A percentile compares a stretch with the other conserved stretches of the same genome.
phyloP scores from a whole-genome alignment of 139 green algal species.

The Micractinium sp. region DNA sequence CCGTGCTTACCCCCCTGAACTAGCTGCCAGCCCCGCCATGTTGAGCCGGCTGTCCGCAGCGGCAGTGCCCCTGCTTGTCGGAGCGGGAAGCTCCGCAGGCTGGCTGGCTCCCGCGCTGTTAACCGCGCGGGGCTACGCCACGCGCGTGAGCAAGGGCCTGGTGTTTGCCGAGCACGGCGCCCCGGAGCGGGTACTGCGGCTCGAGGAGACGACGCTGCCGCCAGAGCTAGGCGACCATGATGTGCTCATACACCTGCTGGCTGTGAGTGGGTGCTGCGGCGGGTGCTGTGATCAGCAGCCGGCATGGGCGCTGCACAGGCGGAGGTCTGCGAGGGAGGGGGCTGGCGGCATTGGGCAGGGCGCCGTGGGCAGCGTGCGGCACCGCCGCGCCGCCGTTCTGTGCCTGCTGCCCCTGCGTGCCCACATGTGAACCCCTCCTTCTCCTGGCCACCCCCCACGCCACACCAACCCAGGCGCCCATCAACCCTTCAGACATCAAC shows the following conservation, averaged over 20 bases:
- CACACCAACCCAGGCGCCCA: slow-evolving; percentile 58
- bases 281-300: not conserved
- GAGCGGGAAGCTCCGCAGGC: not conserved
- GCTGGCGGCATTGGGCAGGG: not conserved
- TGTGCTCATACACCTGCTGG: slow-evolving; percentile 43
- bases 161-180: slow-evolving; percentile 14
- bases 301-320: no score
- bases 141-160: not conserved
- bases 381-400: not conserved
- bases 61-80: not conserved
- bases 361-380: not conserved
- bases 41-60: not conserved
- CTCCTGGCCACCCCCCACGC: not conserved
- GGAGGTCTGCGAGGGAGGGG: not conserved
- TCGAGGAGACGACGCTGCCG: not conserved
- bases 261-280: slow-evolving; percentile 22
- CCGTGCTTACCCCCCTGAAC: not conserved
- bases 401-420: not conserved
- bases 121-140: not conserved
- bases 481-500: slow-evolving; percentile 89
- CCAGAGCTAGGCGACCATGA: slow-evolving; percentile 28
- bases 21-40: not conserved
- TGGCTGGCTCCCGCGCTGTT: not conserved
- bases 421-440: not conserved
- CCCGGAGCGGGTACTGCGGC: slow-evolving; percentile 21